A percentile compares a stretch with the other conserved stretches of the same genome.
These are phyloP conservation scores for Penicillium expansum DNA, from an alignment of 2,329 filamentous ascomycete genomes.

Conservation along the genomic window DNA sequence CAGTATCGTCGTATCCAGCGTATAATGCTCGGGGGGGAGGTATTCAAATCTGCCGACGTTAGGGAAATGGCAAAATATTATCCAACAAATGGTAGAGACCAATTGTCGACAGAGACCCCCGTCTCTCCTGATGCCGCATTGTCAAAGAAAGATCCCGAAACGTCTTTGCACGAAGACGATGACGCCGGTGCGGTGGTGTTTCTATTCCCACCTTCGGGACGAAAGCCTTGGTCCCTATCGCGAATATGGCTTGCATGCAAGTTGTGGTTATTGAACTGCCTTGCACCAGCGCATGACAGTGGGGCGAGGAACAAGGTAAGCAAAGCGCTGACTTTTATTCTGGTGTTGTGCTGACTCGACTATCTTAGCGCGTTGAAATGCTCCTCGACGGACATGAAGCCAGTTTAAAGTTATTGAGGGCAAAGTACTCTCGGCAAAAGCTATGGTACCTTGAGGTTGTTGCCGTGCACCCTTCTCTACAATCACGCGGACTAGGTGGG, in stretches of 20 bases:
- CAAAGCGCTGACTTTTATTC: not conserved
- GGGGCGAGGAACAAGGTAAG: constrained; percentile 17
- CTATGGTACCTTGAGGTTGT: constrained; percentile 30
- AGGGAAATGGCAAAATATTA: constrained; percentile 10
- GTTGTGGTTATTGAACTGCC: constrained; percentile 16
- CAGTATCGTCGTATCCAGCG: constrained; percentile 26
- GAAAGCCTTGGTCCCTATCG: not conserved
- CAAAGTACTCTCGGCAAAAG: not conserved
- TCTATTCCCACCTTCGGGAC: constrained; percentile 19
- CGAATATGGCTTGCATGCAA: constrained; percentile 12
- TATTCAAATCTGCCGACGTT: constrained; percentile 15
- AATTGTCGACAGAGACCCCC: not conserved
- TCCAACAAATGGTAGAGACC: not conserved
- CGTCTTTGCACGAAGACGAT: not conserved
- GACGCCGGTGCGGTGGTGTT: constrained; percentile 23
- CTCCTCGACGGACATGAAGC: constrained; percentile 14
- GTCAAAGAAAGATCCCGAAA: not conserved
- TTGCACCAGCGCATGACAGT: constrained; percentile 13
- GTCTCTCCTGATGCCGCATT: no score
- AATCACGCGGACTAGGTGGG: constrained; percentile 22
- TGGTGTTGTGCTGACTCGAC: not conserved
- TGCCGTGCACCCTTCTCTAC: constrained; percentile 26
- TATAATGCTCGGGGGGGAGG: constrained; percentile 19
- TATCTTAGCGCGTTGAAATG: constrained; percentile 15
- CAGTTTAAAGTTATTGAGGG: constrained; percentile 1